Conservation (phyloP, 2,329 filamentous ascomycete genomes). For the Beauveria brongniartii region DNA sequence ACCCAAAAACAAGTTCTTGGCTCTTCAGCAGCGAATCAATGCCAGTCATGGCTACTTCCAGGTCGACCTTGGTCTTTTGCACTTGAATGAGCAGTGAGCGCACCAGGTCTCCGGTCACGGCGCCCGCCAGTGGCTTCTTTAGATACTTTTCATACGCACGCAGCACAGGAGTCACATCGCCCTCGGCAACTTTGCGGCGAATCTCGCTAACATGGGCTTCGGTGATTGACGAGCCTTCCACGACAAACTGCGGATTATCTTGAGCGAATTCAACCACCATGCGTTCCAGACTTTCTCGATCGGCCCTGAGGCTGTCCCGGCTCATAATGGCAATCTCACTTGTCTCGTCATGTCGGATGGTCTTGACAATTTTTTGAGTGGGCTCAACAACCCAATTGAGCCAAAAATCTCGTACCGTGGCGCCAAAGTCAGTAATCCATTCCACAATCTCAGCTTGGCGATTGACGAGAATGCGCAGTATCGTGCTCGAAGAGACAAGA, state of each 20-base stretch:
- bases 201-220: constrained; percentile 68
- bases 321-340: constrained; percentile 97
- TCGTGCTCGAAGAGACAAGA: constrained; percentile 75
- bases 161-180: constrained; percentile 86
- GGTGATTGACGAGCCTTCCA: constrained; percentile 43
- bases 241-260: constrained; percentile 63
- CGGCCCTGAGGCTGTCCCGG: constrained; percentile 80
- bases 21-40: constrained; percentile 93
- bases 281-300: constrained; percentile 84
- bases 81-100: constrained; percentile 90
- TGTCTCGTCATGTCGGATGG: constrained; percentile 84
- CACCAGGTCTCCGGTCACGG: constrained; percentile 77
- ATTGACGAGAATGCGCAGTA: constrained; percentile 71
- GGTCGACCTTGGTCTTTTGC: constrained; percentile 97
- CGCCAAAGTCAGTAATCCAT: constrained; percentile 73
- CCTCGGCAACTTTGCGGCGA: constrained; percentile 73
- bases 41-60: constrained; percentile 90
- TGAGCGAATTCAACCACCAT: constrained; percentile 97
- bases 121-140: constrained; percentile 70
- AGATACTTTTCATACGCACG: constrained; percentile 88
- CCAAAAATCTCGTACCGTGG: constrained; percentile 83
- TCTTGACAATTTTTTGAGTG: constrained; percentile 71
- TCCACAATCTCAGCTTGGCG: constrained; percentile 66
- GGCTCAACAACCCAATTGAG: constrained; percentile 93
- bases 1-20: constrained; percentile 96